phyloP scores from a whole-genome alignment of 108 stramenopile species.

The Chaetoceros tenuissimus region DNA sequence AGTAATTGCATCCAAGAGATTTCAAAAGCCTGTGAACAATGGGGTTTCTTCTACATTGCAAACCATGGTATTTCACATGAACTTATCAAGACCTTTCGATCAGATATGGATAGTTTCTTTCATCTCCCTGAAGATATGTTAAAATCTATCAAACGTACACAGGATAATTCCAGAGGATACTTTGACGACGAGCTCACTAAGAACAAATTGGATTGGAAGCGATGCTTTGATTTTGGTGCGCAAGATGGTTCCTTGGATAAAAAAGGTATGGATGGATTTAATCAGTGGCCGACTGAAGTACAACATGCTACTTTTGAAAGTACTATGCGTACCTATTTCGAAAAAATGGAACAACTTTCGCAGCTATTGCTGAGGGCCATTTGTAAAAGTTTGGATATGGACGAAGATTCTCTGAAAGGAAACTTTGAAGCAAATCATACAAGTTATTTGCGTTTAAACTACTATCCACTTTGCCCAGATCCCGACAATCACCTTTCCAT shows the following conservation, averaged over 20 bases:
- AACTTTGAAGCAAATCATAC: slow-evolving; percentile 44
- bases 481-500: slow-evolving; percentile 34
- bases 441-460: slow-evolving; percentile 78
- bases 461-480: slow-evolving; percentile 59
- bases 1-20: slow-evolving; percentile 33
- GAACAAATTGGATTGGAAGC: slow-evolving; percentile 84
- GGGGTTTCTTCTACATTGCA: slow-evolving; percentile 87
- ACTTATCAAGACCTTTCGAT: slow-evolving; percentile 44
- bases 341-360: slow-evolving; percentile 55
- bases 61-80: slow-evolving; percentile 55
- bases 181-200: slow-evolving; percentile 94
- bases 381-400: slow-evolving; percentile 43
- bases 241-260: slow-evolving; percentile 58
- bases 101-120: slow-evolving; percentile 59
- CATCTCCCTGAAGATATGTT: slow-evolving; percentile 57
- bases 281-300: slow-evolving; percentile 64
- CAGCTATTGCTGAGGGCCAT: slow-evolving; percentile 48
- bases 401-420: slow-evolving; percentile 18
- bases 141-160: slow-evolving; percentile 53
- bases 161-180: slow-evolving; percentile 74
- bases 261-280: slow-evolving; percentile 80
- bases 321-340: slow-evolving; percentile 53
- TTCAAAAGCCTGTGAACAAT: slow-evolving; percentile 59
- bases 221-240: slow-evolving; percentile 77
- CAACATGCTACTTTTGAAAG: slow-evolving; percentile 51